These are phyloP conservation scores for Nannochloropsis salina DNA, from an alignment of 108 stramenopile genomes.

Conservation along the genomic window DNA sequence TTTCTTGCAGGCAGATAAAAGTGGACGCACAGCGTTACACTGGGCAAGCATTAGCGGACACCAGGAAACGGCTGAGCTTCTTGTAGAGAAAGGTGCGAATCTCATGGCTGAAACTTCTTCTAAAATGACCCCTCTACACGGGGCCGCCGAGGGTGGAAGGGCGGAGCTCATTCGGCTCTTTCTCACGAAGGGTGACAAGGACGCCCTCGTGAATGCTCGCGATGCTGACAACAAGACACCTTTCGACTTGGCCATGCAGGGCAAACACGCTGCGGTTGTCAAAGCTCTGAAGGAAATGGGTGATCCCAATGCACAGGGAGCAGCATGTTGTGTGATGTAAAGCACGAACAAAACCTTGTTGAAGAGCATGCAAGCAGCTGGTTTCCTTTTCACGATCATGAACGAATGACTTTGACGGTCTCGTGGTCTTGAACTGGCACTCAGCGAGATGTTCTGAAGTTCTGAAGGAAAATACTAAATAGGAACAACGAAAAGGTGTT, in stretches of 20 bases:
- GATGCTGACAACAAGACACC: slow-evolving; percentile 42
- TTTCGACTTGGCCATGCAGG: slow-evolving; percentile 44
- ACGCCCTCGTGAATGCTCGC: slow-evolving; percentile 36
- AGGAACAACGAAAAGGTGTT: too few species aligned
- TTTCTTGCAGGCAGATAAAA: slow-evolving; percentile 34
- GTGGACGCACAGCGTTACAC: slow-evolving; percentile 52
- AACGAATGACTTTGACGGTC: too few species aligned
- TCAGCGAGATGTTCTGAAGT: too few species aligned
- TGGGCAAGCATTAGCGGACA: slow-evolving; percentile 53
- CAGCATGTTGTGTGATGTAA: slow-evolving; percentile 37
- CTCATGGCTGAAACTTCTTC: slow-evolving; percentile 42
- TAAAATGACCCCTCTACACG: slow-evolving; percentile 43
- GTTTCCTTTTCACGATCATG: too few species aligned
- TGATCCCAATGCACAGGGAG: slow-evolving; percentile 46
- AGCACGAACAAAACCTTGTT: neutral
- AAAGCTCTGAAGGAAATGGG: slow-evolving; percentile 48
- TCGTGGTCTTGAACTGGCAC: too few species aligned
- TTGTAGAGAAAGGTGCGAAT: slow-evolving; percentile 42
- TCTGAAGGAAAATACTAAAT: too few species aligned
- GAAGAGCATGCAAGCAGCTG: too few species aligned
- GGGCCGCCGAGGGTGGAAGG: slow-evolving; percentile 47
- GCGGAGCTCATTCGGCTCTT: slow-evolving; percentile 48
- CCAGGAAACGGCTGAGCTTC: slow-evolving; percentile 45
- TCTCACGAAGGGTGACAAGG: slow-evolving; percentile 45
- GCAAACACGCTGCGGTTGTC: slow-evolving; percentile 45